Base-by-base conservation (phyloP, 1,139 yeast species). In the Pichia sp. region DNA sequence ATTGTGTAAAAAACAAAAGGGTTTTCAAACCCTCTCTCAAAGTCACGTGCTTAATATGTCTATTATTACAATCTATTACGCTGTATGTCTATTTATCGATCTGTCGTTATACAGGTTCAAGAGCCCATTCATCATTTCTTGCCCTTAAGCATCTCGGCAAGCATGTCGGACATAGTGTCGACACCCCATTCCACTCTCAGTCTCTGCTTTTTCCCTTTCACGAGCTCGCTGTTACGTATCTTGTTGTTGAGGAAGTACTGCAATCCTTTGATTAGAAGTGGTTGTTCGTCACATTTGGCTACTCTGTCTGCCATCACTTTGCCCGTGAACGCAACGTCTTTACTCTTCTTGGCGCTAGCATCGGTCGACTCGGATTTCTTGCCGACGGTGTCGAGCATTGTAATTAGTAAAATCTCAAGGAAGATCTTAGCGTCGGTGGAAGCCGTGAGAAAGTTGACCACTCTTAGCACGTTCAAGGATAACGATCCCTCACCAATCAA, bases 401-500 rank as follows among this genome's bases (percentile, higher is more conserved):
- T 82, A 26, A 85, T 84, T 54, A 92, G 72, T 51, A 89, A 70
- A 45, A 89, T 78, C 63, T 92, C 97, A 60, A 89, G 61, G 64
- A 93, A 90, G 32, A 90, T 70, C 42, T 76, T 75, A 6, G 84
- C 78, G 59, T 89, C 93, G 2, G 80, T 70, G 1, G 81, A 75
- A n/a, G 87, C 80, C 0, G 93, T 82, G 58, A 90, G 71, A 59
- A 93, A 86, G 62, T 93, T 87, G 34, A 88, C 79, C 7, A 84
- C 84, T 61, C 87, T 82, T 58, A 93, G 76, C 1, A 86, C 71
- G 64, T 88, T 93, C 51, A 93, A 73, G 4, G 90, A 83, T 60
- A 92, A 72, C 0, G 85, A 76, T 0, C 88, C 90, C 63, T 88
- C 89, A 1, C 87, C 82, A 26, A 90, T 77, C 47, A 95, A 69